phyloP scores from a whole-genome alignment of 768 basidiomycete genomes.

The Holtermannia corniformis region DNA sequence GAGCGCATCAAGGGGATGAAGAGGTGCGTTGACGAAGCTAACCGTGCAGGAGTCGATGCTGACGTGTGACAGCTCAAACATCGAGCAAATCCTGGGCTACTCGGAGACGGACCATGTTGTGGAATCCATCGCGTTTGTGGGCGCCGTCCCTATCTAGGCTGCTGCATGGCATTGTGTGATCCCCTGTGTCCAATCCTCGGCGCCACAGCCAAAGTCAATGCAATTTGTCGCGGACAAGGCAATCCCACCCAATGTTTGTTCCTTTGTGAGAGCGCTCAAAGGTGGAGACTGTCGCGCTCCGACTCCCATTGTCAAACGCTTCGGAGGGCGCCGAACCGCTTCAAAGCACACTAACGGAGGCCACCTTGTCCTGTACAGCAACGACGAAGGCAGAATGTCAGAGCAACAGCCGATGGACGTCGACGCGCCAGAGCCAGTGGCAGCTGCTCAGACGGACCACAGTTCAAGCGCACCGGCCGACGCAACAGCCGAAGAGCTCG shows the following conservation, averaged over 20 bases:
- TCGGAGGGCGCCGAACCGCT: neutral
- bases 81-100: slow-evolving; percentile 75
- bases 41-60: slow-evolving; percentile 5
- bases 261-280: neutral
- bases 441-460: neutral
- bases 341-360: no score
- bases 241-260: no score
- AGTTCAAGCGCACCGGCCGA: no score
- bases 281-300: neutral
- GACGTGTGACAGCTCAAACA: slow-evolving; percentile 54
- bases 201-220: no score
- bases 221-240: no score
- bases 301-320: neutral
- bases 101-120: slow-evolving; percentile 96
- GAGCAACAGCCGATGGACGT: neutral
- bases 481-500: no score
- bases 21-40: slow-evolving; percentile 54
- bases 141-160: neutral
- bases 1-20: slow-evolving; percentile 75
- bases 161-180: slow-evolving; percentile 1
- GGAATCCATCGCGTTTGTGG: slow-evolving; percentile 72
- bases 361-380: no score
- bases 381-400: neutral
- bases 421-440: neutral
- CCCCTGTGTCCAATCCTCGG: no score